Evolutionary conservation across 257 asterid genomes (phyloP).

Genomic region (Galeopsis tetrahit): DNA sequence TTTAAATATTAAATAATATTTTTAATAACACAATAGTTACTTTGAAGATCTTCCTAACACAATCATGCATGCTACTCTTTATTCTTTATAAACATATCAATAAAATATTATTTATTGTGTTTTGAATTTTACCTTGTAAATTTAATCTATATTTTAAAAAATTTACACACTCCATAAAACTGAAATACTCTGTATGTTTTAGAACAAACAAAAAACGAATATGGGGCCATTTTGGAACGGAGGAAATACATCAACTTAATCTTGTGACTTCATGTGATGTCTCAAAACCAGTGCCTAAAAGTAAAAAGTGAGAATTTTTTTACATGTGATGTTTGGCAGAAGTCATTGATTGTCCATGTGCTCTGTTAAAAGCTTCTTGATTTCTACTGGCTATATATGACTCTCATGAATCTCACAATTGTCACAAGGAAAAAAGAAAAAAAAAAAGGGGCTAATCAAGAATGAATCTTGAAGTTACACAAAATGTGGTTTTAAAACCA

Average conservation of each 20-base stretch:
- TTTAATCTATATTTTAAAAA: too few species aligned
- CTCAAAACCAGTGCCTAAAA: background rate
- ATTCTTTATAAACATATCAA: too few species aligned
- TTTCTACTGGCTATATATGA: conserved; percentile 35
- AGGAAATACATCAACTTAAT: background rate
- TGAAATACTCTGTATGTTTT: too few species aligned
- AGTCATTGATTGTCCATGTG: background rate
- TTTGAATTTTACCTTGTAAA: too few species aligned
- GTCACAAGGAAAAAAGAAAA: conserved; percentile 28
- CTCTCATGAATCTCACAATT: background rate
- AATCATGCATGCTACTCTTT: conserved; percentile 11
- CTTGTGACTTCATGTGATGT: background rate
- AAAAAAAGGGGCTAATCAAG: conserved; percentile 17
- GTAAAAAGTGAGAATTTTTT: too few species aligned
- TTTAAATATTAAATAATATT: too few species aligned
- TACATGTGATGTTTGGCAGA: background rate
- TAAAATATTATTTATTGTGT: too few species aligned
- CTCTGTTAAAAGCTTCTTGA: background rate
- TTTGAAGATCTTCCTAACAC: background rate
- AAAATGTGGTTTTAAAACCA: conserved; percentile 58
- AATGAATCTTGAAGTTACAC: conserved; percentile 39
- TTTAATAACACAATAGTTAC: background rate
- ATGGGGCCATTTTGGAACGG: too few species aligned
- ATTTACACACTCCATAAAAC: too few species aligned
- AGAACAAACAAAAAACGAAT: too few species aligned